Percentiles rank a stretch among this genome's conserved stretches.
These are phyloP conservation scores for Tetracentron sinense DNA, from an alignment of 164 flowering plant genomes.

Conservation along the genomic window DNA sequence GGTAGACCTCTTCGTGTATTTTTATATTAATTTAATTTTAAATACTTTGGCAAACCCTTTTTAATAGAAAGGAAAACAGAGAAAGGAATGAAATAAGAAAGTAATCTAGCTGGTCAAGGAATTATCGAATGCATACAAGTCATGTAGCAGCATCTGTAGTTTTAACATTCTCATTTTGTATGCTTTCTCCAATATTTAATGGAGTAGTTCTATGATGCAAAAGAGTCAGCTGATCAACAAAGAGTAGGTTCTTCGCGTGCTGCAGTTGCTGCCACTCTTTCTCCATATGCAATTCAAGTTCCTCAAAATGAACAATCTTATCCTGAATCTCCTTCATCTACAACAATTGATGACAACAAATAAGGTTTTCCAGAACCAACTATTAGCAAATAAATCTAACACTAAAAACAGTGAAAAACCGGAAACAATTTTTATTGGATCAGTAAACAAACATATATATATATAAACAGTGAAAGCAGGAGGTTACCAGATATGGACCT, in stretches of 20 bases:
- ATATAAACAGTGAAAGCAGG: neutral
- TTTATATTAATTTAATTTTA: too few relatives aligned
- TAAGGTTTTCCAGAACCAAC: neutral
- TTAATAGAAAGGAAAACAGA: too few relatives aligned
- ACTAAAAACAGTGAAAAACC: too few relatives aligned
- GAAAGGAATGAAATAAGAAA: too few relatives aligned
- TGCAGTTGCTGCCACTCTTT: constrained; percentile 59
- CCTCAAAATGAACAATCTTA: constrained; percentile 57
- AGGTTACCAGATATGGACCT: neutral
- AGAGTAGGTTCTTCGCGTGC: constrained; percentile 52
- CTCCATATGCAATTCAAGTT: constrained; percentile 66
- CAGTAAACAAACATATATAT: too few relatives aligned
- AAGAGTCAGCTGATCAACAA: constrained; percentile 64
- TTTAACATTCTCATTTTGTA: constrained; percentile 24
- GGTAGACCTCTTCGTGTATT: too few relatives aligned
- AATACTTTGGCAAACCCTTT: too few relatives aligned
- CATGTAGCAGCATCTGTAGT: constrained; percentile 18
- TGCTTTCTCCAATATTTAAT: constrained; percentile 20
- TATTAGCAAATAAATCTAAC: neutral
- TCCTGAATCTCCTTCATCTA: constrained; percentile 74
- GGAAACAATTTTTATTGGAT: neutral
- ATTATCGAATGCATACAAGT: too few relatives aligned
- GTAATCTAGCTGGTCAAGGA: too few relatives aligned
- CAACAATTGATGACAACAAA: constrained; percentile 1
- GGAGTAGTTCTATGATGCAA: constrained; percentile 37